Conservation (phyloP, 2,329 filamentous ascomycete genomes). For the Zymoseptoria crescenta region DNA sequence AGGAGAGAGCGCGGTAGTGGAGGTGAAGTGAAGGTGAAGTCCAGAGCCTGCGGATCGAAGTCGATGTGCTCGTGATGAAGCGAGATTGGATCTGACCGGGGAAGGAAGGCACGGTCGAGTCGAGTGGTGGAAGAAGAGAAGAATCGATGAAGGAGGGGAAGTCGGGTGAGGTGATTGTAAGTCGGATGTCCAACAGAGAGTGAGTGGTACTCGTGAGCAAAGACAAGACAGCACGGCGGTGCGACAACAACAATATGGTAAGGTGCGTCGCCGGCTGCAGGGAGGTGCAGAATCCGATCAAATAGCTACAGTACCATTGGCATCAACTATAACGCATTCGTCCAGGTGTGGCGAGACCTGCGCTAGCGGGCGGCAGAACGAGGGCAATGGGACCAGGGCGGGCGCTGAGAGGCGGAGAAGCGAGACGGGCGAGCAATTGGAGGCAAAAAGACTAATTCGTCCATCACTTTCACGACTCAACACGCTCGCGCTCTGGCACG, state of each 20-base stretch:
- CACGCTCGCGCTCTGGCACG: background rate
- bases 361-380: background rate
- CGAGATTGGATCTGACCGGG: background rate
- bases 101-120: background rate
- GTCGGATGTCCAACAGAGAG: background rate
- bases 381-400: background rate
- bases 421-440: background rate
- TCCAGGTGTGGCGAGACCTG: background rate
- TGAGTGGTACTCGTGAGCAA: background rate
- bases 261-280: background rate
- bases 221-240: background rate
- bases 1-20: background rate
- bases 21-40: background rate
- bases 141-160: background rate
- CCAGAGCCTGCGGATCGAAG: too few species aligned
- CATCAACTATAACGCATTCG: background rate
- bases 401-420: background rate
- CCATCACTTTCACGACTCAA: background rate
- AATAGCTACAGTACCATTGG: background rate
- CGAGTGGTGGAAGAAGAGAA: background rate
- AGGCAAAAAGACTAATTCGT: background rate
- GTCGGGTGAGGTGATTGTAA: background rate
- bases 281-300: background rate
- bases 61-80: background rate
- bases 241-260: background rate